A percentile compares a stretch with the other conserved stretches of the same genome.
Conservation (phyloP, 306 rosid species). For the Trifolium repens region DNA sequence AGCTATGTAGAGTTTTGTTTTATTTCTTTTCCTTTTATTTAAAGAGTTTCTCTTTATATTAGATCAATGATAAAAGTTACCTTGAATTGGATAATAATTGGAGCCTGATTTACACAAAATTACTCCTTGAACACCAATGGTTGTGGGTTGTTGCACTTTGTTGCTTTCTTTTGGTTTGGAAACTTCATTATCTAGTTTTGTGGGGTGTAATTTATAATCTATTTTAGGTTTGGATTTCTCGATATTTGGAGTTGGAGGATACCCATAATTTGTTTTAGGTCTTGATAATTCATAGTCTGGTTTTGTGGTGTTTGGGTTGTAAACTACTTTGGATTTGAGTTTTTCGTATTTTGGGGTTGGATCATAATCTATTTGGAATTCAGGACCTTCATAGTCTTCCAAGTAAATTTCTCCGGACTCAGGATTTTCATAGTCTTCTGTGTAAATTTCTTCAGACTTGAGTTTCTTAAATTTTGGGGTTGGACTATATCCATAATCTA, state of each 20-base stretch:
- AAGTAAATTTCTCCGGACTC: not conserved
- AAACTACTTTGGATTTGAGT: not conserved
- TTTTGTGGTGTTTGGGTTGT: not conserved
- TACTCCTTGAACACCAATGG: conserved; percentile 54
- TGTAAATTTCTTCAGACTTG: not conserved
- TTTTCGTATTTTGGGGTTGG: not conserved
- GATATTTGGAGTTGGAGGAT: not conserved
- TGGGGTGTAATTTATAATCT: conserved; percentile 1
- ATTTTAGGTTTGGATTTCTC: not conserved
- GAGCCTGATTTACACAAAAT: conserved; percentile 55
- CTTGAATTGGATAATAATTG: conserved; percentile 50
- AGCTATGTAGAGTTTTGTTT: not conserved
- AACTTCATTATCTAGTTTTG: not conserved
- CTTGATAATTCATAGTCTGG: not conserved
- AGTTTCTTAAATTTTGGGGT: not conserved
- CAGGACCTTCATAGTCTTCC: not conserved
- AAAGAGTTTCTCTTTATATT: too few species aligned
- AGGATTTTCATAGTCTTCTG: too few species aligned
- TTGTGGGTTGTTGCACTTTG: conserved; percentile 19
- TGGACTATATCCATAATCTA: not conserved
- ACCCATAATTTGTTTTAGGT: not conserved
- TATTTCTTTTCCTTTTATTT: too few species aligned
- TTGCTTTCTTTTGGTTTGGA: conserved; percentile 27
- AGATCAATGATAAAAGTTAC: conserved; percentile 25
- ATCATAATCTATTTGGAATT: not conserved